Base-by-base conservation (phyloP, 169 alveolate species). In the Eimeria mitis region DNA sequence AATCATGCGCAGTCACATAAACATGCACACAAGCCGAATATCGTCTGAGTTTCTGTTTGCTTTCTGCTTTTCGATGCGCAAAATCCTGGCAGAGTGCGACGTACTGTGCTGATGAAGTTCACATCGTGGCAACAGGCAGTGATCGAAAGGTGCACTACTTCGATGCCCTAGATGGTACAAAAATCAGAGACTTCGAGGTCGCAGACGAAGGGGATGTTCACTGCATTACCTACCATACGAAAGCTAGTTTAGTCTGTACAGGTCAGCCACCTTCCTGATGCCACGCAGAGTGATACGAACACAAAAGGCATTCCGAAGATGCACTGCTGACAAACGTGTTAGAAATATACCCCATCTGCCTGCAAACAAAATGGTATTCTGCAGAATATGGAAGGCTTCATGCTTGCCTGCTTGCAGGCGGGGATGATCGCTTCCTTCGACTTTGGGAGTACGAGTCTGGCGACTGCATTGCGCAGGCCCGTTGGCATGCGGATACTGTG, bases 381-480 rank as follows among this genome's bases (percentile, higher is more conserved):
- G 1, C 16, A 2, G 2, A 14, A 25, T 1, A 61, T 34, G 65
- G 40, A 70, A 52, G 1, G 25, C 56, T 23, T 40, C 14, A n/a
- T 49, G 31, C 37, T 31, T 14, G 76, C 56, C 47, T 73, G n/a
- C 37, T 59, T 6, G 23, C 94, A 92, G 99, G 99, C 31, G 99
- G 99, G 3, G 99, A 98, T 89, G 99, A 98, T 91, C 97, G 97
- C 85, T 73, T 85, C 71, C 98, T 98, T 7, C 97, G 97, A 89
- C 68, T 98, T n/a, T 98, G 99, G 99, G 98, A 98, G 68, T 98
- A 98, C 95, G 99, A 98, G 94, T 98, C 97, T 73, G 99, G 99
- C 34, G 97, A 75, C 54, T 85, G 95, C 91, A 14, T 54, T 7
- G 83, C 59, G 61, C 54, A 65, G 3, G 91, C 95, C 42, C 61